phyloP scores from a whole-genome alignment of 2,329 filamentous ascomycete species.

The Apiospora saccharicola region DNA sequence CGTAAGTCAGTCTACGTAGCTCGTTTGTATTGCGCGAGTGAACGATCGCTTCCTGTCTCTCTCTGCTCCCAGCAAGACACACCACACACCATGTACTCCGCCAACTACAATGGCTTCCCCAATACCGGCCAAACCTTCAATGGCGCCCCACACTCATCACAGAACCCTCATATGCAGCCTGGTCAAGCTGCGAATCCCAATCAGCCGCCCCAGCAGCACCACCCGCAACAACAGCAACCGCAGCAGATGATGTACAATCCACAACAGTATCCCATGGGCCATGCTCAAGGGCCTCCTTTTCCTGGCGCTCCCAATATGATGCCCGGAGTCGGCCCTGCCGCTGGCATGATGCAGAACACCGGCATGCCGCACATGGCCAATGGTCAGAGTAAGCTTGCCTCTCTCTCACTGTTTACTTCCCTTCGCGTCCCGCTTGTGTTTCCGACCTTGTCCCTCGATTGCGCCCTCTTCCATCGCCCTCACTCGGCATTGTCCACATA shows the following conservation, averaged over 20 bases:
- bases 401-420: conserved; percentile 38
- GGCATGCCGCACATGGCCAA: conserved; percentile 67
- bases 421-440: conserved; percentile 15
- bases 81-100: conserved; percentile 60
- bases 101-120: conserved; percentile 60
- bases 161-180: conserved; percentile 56
- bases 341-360: conserved; percentile 68
- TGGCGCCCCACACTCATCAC: conserved; percentile 52
- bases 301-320: conserved; percentile 64
- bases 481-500: conserved; percentile 22
- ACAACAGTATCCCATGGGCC: conserved; percentile 63
- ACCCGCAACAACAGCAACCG: conserved; percentile 36
- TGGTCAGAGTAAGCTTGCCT: conserved; percentile 63
- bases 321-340: conserved; percentile 58
- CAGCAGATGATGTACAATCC: conserved; percentile 66
- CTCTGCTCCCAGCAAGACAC: conserved; percentile 31
- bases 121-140: conserved; percentile 61
- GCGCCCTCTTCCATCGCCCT: conserved; percentile 28
- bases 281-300: conserved; percentile 53
- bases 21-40: conserved; percentile 21
- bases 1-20: conserved; percentile 20
- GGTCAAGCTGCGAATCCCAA: conserved; percentile 45
- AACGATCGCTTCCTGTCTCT: conserved; percentile 12
- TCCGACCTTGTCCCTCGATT: conserved; percentile 20
- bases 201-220: conserved; percentile 31